Percentiles rank a stretch among this genome's conserved stretches.
phyloP scores from a whole-genome alignment of 2,329 filamentous ascomycete genomes.

The Pseudopyricularia javanii region DNA sequence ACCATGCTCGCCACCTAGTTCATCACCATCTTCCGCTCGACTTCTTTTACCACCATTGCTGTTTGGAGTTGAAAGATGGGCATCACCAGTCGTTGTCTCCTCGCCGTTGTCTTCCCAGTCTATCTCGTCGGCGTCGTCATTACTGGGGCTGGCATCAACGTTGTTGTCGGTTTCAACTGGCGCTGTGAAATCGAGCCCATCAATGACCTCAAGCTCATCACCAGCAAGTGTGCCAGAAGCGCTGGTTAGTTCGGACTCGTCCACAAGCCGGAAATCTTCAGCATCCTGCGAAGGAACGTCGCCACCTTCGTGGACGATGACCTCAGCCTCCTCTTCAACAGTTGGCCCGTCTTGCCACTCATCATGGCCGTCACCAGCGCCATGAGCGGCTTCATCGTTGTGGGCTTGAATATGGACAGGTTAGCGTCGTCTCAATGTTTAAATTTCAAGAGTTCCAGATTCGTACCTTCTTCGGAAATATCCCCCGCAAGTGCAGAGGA shows the following conservation, averaged over 20 bases:
- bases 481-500: background rate
- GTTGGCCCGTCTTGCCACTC: background rate
- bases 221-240: conserved; percentile 17
- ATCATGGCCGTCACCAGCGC: background rate
- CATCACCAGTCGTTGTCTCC: conserved; percentile 12
- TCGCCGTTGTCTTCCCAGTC: conserved; percentile 24
- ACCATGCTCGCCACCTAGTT: conserved; percentile 25
- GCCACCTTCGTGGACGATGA: background rate
- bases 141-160: background rate
- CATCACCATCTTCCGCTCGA: conserved; percentile 15
- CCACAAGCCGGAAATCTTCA: background rate
- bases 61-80: conserved; percentile 9
- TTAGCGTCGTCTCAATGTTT: background rate
- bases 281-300: background rate
- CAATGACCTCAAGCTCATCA: conserved; percentile 24
- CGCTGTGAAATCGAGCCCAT: conserved; percentile 13
- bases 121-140: conserved; percentile 16
- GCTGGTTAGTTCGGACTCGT: conserved; percentile 11
- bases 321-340: background rate
- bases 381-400: background rate
- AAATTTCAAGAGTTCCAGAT: background rate
- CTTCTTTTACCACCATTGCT: conserved; percentile 17
- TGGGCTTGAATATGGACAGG: conserved; percentile 6
- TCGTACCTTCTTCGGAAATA: background rate
- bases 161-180: conserved; percentile 2